These are phyloP conservation scores for Tolypocladium ophioglossoides DNA, from an alignment of 2,329 filamentous ascomycete genomes.

Conservation along the genomic window DNA sequence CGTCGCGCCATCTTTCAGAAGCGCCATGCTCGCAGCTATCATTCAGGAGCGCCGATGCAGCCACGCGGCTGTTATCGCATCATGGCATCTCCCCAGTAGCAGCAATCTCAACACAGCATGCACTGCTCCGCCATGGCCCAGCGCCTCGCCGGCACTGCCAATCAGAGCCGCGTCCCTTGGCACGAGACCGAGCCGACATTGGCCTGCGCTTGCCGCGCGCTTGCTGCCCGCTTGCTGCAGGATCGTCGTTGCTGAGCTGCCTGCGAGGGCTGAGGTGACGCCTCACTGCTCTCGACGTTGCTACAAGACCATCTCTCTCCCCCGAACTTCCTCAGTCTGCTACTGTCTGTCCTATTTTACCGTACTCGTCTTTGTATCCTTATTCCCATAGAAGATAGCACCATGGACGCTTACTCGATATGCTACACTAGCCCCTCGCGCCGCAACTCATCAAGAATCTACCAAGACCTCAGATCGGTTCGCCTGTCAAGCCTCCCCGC, in stretches of 20 bases:
- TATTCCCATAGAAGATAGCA: not conserved
- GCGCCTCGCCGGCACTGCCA: not conserved
- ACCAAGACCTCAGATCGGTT: constrained; percentile 35
- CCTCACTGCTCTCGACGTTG: not conserved
- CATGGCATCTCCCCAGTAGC: not conserved
- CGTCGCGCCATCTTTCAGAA: not conserved
- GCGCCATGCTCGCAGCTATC: too few relatives aligned
- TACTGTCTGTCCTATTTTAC: not conserved
- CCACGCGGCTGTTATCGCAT: not conserved
- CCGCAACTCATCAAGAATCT: constrained; percentile 35
- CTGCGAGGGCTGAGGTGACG: not conserved
- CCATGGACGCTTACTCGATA: constrained; percentile 43
- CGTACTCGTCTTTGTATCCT: not conserved
- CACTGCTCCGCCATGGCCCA: not conserved
- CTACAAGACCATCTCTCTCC: not conserved
- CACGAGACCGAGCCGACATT: not conserved
- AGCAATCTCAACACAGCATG: not conserved
- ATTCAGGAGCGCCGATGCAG: not conserved
- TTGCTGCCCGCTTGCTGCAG: too few relatives aligned
- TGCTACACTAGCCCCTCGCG: constrained; percentile 33
- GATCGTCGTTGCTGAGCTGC: too few relatives aligned
- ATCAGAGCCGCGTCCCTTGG: not conserved
- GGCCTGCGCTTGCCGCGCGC: not conserved
- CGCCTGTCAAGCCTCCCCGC: constrained; percentile 24
- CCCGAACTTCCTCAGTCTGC: too few relatives aligned